Base-by-base conservation (phyloP, 257 asterid genomes). In the Nicotiana tabacum region DNA sequence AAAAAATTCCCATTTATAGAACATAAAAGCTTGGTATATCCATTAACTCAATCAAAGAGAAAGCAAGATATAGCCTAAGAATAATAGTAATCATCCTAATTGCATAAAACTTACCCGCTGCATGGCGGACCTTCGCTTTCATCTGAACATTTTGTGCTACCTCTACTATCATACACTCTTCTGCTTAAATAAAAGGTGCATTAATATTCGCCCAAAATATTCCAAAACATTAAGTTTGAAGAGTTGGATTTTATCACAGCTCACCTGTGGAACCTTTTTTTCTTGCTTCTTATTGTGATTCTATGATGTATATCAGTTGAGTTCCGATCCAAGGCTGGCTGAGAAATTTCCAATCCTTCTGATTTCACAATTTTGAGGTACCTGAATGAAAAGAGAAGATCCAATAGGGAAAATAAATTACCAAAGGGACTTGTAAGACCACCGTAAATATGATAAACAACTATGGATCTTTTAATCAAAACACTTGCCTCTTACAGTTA, bases 291-390 rank as follows among this genome's bases (percentile, higher is more conserved):
- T 70, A 96, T 62, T 55, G 99, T 96, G 84, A 96, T 94, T 85
- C 97, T 89, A 87, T 94, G 99, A 80, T 96, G 99, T 88, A 96
- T 94, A 55, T 97, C 98, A 62, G 99, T 92, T 29, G 99, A 96
- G 88, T 94, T 93, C 62, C 98, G 99, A 88, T 93, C 98, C 90
- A 96, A 86, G 60, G 99, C 99, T 32, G 99, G 99, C 92, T 96
- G 99, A 48, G 99, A 96, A 87, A 96, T 93, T 82, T 96, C 98
- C 33, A 96, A 89, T 57, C 98, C 98, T 90, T 85, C 93, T 46
- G 98, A 90, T 88, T 89, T 94, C 60, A 96, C 90, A 46, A 96
- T 93, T 82, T 89, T 83, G 62, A 96, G 90, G 77, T 96, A 96
- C 91, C 99, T 95, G 85, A 3, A 81, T 35, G 5, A 39, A 61